These are phyloP conservation scores for Exophiala viscosa DNA, from an alignment of 2,329 filamentous ascomycete species.

Conservation along the genomic window DNA sequence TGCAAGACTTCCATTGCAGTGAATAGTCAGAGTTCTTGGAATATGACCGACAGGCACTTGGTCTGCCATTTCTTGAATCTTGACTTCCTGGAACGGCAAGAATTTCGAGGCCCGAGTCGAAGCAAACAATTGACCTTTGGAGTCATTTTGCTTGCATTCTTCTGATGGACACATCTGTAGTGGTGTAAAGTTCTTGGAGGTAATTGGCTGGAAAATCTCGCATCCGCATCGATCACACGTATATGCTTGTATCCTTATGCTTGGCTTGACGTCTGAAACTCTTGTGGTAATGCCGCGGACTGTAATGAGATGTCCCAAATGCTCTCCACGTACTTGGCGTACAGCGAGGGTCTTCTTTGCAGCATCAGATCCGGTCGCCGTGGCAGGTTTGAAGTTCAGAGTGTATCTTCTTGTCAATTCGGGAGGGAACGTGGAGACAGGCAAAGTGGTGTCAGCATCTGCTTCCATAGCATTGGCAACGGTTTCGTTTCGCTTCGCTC, in stretches of 20 bases:
- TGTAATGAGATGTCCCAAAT: constrained; percentile 89
- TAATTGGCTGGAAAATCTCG: constrained; percentile 96
- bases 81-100: constrained; percentile 94
- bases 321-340: constrained; percentile 84
- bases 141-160: constrained; percentile 86
- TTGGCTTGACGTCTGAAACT: constrained; percentile 95
- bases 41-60: constrained; percentile 98
- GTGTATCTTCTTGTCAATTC: constrained; percentile 92
- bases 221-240: constrained; percentile 94
- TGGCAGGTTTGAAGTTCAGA: constrained; percentile 89
- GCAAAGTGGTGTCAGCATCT: constrained; percentile 59
- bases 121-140: constrained; percentile 87
- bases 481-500: constrained; percentile 78
- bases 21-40: constrained; percentile 80
- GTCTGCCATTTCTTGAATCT: constrained; percentile 98
- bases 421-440: constrained; percentile 79
- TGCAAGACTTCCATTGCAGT: constrained; percentile 83
- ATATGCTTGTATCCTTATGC: constrained; percentile 96
- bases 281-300: constrained; percentile 90
- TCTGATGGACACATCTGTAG: constrained; percentile 80
- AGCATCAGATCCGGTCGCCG: constrained; percentile 64
- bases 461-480: constrained; percentile 65
- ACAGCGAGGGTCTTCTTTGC: constrained; percentile 75
- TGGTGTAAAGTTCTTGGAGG: constrained; percentile 84
- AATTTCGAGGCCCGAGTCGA: constrained; percentile 97